These are phyloP conservation scores for Chaetomium fimeti DNA, from an alignment of 495 filamentous ascomycete genomes.

Conservation along the genomic window DNA sequence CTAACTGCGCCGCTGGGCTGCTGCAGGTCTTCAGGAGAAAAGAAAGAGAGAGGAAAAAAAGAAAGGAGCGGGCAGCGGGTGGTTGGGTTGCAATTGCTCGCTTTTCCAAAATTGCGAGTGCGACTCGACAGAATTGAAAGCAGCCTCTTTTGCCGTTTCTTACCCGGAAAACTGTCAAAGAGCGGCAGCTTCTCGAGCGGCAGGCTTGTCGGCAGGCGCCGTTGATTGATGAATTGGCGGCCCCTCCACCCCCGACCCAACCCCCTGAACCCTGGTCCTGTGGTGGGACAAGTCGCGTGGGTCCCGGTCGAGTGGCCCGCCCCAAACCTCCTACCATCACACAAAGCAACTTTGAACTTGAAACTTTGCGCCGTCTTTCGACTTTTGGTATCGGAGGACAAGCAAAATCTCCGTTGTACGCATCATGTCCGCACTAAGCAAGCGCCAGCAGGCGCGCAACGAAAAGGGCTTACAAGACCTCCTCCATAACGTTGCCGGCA, in stretches of 20 bases:
- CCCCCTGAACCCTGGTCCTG: conserved; percentile 12
- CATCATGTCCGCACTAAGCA: conserved; percentile 62
- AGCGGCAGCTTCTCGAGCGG: background rate
- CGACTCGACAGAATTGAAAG: background rate
- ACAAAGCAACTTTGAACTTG: conserved; percentile 13
- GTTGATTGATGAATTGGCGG: background rate
- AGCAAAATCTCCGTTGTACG: conserved; percentile 16
- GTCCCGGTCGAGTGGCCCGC: conserved; percentile 1
- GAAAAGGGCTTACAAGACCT: conserved; percentile 89
- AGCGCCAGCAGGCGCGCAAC: conserved; percentile 96
- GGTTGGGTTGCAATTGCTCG: conserved; percentile 11
- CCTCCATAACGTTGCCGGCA: conserved; percentile 81
- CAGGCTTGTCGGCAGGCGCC: conserved; percentile 13
- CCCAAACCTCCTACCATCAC: conserved; percentile 24
- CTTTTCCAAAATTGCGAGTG: conserved; percentile 2
- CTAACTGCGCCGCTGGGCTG: conserved; percentile 12
- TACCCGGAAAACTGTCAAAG: background rate
- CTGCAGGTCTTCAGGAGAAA: conserved; percentile 22
- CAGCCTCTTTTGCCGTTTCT: background rate
- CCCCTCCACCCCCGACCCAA: background rate
- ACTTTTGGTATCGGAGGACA: conserved; percentile 6
- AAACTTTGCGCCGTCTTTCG: background rate
- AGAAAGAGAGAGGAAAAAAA: too few species aligned
- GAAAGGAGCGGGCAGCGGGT: background rate
- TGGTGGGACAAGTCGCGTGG: conserved; percentile 23